Evolutionary conservation across 805 yeast species (phyloP).

Genomic region (Kluyveromyces lactis): DNA sequence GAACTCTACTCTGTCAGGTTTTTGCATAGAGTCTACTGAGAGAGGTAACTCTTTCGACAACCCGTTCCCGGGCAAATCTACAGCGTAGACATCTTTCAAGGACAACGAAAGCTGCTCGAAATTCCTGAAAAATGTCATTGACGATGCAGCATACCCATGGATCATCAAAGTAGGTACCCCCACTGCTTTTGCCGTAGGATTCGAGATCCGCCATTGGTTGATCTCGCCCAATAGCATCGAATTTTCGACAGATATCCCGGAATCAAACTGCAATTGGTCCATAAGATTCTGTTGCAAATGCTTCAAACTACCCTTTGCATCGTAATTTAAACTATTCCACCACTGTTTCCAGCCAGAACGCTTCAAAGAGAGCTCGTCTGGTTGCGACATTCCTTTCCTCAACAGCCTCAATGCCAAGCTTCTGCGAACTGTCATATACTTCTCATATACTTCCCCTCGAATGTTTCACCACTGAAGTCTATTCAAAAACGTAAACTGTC

Average conservation of each 20-base stretch:
- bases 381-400: slow-evolving; percentile 4
- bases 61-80: slow-evolving; percentile 70
- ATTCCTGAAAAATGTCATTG: slow-evolving; percentile 73
- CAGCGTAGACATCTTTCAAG: slow-evolving; percentile 53
- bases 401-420: slow-evolving; percentile 5
- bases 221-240: slow-evolving; percentile 17
- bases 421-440: neutral
- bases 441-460: no score
- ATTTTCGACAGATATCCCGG: slow-evolving; percentile 12
- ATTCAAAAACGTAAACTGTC: neutral
- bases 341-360: slow-evolving; percentile 10
- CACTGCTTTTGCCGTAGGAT: slow-evolving; percentile 14
- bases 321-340: slow-evolving; percentile 1
- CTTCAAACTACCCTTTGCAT: slow-evolving; percentile 9
- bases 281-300: slow-evolving; percentile 19
- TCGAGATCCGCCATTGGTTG: slow-evolving; percentile 29
- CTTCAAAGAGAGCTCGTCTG: slow-evolving; percentile 2
- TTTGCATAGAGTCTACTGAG: slow-evolving; percentile 26
- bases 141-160: slow-evolving; percentile 92
- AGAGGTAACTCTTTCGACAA: slow-evolving; percentile 32
- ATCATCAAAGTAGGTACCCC: slow-evolving; percentile 43
- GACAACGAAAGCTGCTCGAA: slow-evolving; percentile 40
- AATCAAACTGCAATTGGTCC: slow-evolving; percentile 11
- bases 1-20: slow-evolving; percentile 9
- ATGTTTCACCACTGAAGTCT: no score